A percentile compares a stretch with the other conserved stretches of the same genome.
Evolutionary conservation across 305 asterid species (phyloP).

Genomic region (Solanum chacoense): DNA sequence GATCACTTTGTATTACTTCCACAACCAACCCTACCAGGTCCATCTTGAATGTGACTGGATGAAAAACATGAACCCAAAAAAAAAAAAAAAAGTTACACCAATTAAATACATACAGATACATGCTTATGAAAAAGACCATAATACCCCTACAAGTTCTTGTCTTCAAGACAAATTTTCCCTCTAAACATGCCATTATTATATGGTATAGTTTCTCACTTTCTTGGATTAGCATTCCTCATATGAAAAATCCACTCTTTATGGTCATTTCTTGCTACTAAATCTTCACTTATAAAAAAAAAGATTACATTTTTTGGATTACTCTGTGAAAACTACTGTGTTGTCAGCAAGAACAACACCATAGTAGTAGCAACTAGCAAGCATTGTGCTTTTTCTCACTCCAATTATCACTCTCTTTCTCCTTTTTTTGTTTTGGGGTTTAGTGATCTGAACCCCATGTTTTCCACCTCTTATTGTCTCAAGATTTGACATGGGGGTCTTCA

Average conservation of each 20-base stretch:
- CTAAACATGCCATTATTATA: background rate
- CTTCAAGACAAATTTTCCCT: background rate
- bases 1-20: background rate
- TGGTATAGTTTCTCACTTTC: background rate
- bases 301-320: background rate
- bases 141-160: background rate
- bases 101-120: background rate
- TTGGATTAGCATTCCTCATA: background rate
- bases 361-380: background rate
- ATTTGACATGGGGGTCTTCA: slow-evolving; percentile 24
- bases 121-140: background rate
- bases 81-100: background rate
- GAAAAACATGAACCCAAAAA: background rate
- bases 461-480: slow-evolving; percentile 17
- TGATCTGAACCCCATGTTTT: background rate
- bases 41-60: background rate
- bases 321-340: slow-evolving; percentile 2
- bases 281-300: slow-evolving; percentile 9
- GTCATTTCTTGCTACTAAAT: slow-evolving; percentile 6
- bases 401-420: slow-evolving; percentile 17
- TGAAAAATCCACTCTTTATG: slow-evolving; percentile 21
- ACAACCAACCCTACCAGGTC: background rate
- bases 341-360: background rate
- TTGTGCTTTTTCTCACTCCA: slow-evolving; percentile 33
- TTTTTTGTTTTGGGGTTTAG: slow-evolving; percentile 9